Evolutionary conservation across 2,329 filamentous ascomycete species (phyloP), one percentile per base, ranked within the genome.

Genomic region (Fusarium sp.): DNA sequence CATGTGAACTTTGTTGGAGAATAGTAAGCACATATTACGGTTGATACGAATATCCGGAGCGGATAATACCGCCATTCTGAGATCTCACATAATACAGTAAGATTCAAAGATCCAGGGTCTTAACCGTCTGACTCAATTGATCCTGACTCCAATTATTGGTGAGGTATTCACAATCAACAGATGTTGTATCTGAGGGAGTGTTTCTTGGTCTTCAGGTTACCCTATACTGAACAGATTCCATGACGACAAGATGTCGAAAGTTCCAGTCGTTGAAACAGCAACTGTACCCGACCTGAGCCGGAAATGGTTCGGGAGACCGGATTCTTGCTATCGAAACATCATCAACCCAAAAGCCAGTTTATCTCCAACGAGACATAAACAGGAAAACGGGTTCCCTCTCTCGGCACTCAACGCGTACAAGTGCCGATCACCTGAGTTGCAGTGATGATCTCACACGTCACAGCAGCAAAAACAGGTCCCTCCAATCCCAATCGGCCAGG

Each of bases 371-470:
- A 37, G 37, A 28, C 37, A 53, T 65, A 65, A 65, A 65, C 62
- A 59, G 54, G 62, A 65, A 60, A 51, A 60, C 42, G 41, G 37
- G 41, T 16, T 37, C 34, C 34, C 34, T 37, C 34, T 37, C 53
- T 48, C 61, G 62, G 62, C 62, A 65, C 34, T 61, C 26, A 39
- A 52, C 19, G 23, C 34, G 60, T 46, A 23, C 39, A 65, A 53
- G 42, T 65, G 62, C 62, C 61, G 61, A 65, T 65, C 62, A 49
- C 30, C 34, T 60, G 10, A 46, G 43, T 34, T n/a, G 34, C 18
- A 60, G 41, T 41, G 34, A 65, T 65, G 62, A 65, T 56, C 61
- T 65, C 62, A 65, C 61, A 60, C 42, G 41, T 54, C 61, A 42
- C 51, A 50, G 44, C 26, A 34, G 31, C 45, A 61, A 34, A 45